phyloP scores from a whole-genome alignment of 1,284 basidiomycete genomes.

The Termitomyces sp. region DNA sequence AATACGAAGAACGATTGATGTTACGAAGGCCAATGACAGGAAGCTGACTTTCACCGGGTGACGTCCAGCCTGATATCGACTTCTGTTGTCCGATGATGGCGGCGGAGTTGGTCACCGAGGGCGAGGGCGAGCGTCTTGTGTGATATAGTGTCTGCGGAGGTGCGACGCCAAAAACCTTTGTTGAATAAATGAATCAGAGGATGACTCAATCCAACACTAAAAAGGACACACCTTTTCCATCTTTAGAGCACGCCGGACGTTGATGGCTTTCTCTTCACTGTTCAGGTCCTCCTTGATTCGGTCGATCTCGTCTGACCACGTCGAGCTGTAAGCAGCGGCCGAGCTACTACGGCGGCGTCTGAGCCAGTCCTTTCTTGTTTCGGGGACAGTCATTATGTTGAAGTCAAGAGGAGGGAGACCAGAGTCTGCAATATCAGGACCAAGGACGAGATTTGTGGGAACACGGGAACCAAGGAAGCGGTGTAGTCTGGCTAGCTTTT shows the following conservation, averaged over 20 bases:
- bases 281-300: slow-evolving; percentile 63
- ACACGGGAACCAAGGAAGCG: slow-evolving; percentile 76
- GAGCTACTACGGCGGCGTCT: slow-evolving; percentile 53
- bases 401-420: slow-evolving; percentile 36
- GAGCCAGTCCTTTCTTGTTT: slow-evolving; percentile 34
- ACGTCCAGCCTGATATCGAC: slow-evolving; percentile 15
- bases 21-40: slow-evolving; percentile 32
- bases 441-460: slow-evolving; percentile 62
- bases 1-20: slow-evolving; percentile 44
- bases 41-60: slow-evolving; percentile 19
- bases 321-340: slow-evolving; percentile 37
- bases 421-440: slow-evolving; percentile 34
- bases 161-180: slow-evolving; percentile 72
- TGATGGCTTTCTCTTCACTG: slow-evolving; percentile 67
- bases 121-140: slow-evolving; percentile 44
- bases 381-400: slow-evolving; percentile 16
- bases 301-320: slow-evolving; percentile 53
- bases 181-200: slow-evolving; percentile 5
- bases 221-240: slow-evolving; percentile 67
- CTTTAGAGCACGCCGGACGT: slow-evolving; percentile 72
- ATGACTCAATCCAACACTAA: background rate
- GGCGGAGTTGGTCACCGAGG: slow-evolving; percentile 22
- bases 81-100: slow-evolving; percentile 9
- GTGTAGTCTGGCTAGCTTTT: slow-evolving; percentile 71
- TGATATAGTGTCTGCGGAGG: slow-evolving; percentile 73